Base-by-base conservation (phyloP, 1,139 yeast genomes). In the Blastobotrys indianensis region DNA sequence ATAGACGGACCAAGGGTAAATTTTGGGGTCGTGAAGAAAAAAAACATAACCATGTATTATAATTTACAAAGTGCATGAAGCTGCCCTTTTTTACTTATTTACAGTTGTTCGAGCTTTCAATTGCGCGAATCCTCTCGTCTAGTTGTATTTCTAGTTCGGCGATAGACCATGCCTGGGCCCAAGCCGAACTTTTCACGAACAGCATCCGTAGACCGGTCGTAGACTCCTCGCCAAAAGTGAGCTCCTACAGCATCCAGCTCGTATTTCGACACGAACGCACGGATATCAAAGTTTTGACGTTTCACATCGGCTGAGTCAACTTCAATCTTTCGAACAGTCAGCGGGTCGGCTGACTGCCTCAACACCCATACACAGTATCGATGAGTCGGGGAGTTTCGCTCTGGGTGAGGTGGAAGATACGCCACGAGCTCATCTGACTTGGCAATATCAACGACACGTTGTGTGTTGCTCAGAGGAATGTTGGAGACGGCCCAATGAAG, bases 341-440 rank as follows among this genome's bases (percentile, higher is more conserved):
- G 49, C 6, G 50, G 50, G 8, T 49, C 57, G 15, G 29, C 51
- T 54, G 57, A 48, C 66, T 92, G 97, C 66, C 88, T 80, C 66
- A 88, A 85, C 2, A 87, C 94, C 95, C 97, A 88, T 41, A 87
- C 79, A 48, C 87, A 80, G 48, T 85, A 82, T 66, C 98, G 79
- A 67, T 92, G 97, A 31, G 72, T 71, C 29, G 85, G 85, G 6
- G 84, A 74, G 64, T 94, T 92, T 68, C 85, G 85, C 62, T 90
- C 97, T 11, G 97, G 96, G 32, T 79, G 77, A 44, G 96, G 87
- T 23, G 98, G 97, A 34, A 74, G 62, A 62, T 87, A 92, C n/a
- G 76, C 73, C 44, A 73, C 68, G 53, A 85, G 70, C 41, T 76
- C 79, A 31, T 72, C 74, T 16, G 76, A 65, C 13, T 63, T 62